These are phyloP conservation scores for Raphanus sativus DNA, from an alignment of 345 rosid genomes.

Conservation along the genomic window DNA sequence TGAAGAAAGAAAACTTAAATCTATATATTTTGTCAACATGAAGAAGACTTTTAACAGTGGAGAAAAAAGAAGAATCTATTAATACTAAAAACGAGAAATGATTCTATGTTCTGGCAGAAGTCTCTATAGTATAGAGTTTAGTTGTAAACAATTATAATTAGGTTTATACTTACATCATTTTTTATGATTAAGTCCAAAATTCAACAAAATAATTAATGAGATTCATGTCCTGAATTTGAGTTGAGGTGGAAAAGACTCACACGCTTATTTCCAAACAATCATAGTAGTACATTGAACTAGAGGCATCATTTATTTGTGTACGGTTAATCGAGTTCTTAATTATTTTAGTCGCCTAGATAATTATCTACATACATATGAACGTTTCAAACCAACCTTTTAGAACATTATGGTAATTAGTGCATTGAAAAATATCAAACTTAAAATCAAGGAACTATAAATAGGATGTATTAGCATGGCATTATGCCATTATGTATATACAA, in stretches of 20 bases:
- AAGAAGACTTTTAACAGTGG: background rate
- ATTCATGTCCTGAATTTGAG: conserved; percentile 28
- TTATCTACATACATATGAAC: background rate
- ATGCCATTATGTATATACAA: background rate
- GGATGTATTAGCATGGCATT: background rate
- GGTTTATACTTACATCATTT: background rate
- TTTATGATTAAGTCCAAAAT: background rate
- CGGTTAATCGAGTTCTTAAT: background rate
- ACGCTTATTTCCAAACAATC: conserved; percentile 25
- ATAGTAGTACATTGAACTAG: background rate
- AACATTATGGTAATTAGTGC: background rate
- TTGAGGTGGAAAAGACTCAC: conserved; percentile 34
- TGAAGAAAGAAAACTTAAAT: background rate
- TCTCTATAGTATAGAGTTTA: background rate
- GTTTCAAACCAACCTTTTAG: background rate
- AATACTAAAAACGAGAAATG: background rate
- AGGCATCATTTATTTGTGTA: background rate
- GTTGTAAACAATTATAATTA: background rate
- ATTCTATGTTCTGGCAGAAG: background rate
- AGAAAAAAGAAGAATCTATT: background rate
- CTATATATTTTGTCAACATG: background rate
- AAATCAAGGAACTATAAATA: background rate
- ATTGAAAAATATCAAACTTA: background rate
- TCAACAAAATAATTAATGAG: conserved; percentile 5
- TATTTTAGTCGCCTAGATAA: background rate